Evolutionary conservation across 495 filamentous ascomycete species (phyloP).

Genomic region (Lophiostoma macrostomum): DNA sequence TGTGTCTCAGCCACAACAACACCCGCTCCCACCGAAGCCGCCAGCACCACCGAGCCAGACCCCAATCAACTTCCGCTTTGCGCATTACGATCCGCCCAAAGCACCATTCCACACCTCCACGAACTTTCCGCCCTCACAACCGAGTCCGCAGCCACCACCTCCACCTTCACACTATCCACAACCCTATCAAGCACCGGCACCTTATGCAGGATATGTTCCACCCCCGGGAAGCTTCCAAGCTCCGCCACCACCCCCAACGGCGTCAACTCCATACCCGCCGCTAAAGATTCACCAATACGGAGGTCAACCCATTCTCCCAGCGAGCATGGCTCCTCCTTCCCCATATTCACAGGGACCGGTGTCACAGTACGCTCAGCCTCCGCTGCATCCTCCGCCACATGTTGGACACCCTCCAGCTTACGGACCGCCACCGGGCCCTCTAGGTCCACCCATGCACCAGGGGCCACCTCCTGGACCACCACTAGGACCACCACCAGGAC

Average conservation of each 20-base stretch:
- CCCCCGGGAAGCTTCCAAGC: slow-evolving; percentile 27
- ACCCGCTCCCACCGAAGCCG: slow-evolving; percentile 14
- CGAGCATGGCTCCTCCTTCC: slow-evolving; percentile 24
- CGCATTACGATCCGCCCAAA: slow-evolving; percentile 16
- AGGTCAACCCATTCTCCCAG: slow-evolving; percentile 28
- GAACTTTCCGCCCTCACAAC: slow-evolving; percentile 8
- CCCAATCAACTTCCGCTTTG: slow-evolving; percentile 18
- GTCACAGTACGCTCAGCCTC: not conserved
- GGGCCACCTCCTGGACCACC: no score
- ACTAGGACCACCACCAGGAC: no score
- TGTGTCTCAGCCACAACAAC: slow-evolving; percentile 1
- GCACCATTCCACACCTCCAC: slow-evolving; percentile 10
- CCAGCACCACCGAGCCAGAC: slow-evolving; percentile 2
- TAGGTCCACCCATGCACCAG: not conserved
- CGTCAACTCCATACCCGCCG: slow-evolving; percentile 16
- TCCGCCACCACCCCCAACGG: slow-evolving; percentile 17
- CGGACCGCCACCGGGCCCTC: not conserved
- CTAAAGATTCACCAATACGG: slow-evolving; percentile 29
- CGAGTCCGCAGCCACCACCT: slow-evolving; percentile 3
- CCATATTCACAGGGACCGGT: not conserved
- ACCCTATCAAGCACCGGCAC: not conserved
- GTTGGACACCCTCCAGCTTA: not conserved
- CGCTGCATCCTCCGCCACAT: slow-evolving; percentile 4
- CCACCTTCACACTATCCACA: slow-evolving; percentile 8
- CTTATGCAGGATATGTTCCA: slow-evolving; percentile 22